Percentiles rank a stretch among this genome's conserved stretches.
Evolutionary conservation across 2,329 filamentous ascomycete species (phyloP).

Genomic region (Fusarium musae): DNA sequence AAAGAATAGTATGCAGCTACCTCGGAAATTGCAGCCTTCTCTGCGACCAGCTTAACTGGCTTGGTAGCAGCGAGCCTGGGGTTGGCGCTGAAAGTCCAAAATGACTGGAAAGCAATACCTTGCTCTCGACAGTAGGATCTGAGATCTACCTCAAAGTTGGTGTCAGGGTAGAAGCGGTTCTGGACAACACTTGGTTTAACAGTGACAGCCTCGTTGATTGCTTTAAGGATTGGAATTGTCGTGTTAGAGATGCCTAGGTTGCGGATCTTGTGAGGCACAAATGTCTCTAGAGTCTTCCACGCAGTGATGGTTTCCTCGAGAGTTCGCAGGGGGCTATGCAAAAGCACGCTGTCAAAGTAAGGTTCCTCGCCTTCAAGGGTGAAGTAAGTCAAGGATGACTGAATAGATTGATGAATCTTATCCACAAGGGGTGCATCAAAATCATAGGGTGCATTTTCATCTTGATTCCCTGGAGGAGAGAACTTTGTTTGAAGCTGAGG

Average conservation of each 20-base stretch:
- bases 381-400: slow-evolving; percentile 74
- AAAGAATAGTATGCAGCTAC: slow-evolving; percentile 61
- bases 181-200: slow-evolving; percentile 71
- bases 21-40: slow-evolving; percentile 48
- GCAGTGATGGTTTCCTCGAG: slow-evolving; percentile 66
- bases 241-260: slow-evolving; percentile 81
- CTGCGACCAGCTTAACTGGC: slow-evolving; percentile 63
- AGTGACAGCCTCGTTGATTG: slow-evolving; percentile 58
- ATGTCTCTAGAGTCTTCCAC: slow-evolving; percentile 73
- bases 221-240: slow-evolving; percentile 65
- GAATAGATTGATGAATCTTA: slow-evolving; percentile 75
- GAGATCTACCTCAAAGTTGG: slow-evolving; percentile 68
- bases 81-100: slow-evolving; percentile 66
- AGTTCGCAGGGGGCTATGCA: slow-evolving; percentile 68
- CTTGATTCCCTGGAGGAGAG: slow-evolving; percentile 72
- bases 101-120: slow-evolving; percentile 62
- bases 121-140: slow-evolving; percentile 61
- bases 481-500: slow-evolving; percentile 84
- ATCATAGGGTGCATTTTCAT: slow-evolving; percentile 71
- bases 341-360: slow-evolving; percentile 78
- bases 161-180: slow-evolving; percentile 75
- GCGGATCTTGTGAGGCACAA: slow-evolving; percentile 72
- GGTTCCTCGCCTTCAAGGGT: slow-evolving; percentile 51
- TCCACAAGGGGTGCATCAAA: slow-evolving; percentile 65
- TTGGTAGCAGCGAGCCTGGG: slow-evolving; percentile 49